Percentiles rank a stretch among this genome's conserved stretches.
Conservation (phyloP, 352 stramenopile genomes). For the Globisporangium abappressorium region DNA sequence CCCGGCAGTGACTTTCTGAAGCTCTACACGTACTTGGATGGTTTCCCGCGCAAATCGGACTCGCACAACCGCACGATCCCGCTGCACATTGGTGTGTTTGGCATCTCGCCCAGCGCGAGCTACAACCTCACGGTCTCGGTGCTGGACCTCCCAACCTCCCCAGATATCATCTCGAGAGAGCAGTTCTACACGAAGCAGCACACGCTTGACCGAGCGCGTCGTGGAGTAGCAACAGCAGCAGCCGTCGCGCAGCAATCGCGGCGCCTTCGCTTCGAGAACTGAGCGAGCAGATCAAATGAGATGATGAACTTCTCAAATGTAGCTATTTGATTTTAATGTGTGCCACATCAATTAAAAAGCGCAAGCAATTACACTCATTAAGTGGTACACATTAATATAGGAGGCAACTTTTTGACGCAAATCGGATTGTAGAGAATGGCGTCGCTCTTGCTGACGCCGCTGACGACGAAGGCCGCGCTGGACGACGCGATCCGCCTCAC, state of each 20-base stretch:
- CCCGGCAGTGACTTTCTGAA: conserved; percentile 53
- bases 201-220: conserved; percentile 16
- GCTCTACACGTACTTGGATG: conserved; percentile 76
- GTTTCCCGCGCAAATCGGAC: conserved; percentile 60
- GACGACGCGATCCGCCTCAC: conserved; percentile 78
- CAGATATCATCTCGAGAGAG: conserved; percentile 44
- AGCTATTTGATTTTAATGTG: not conserved
- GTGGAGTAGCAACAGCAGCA: not conserved
- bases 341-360: not conserved
- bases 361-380: not conserved
- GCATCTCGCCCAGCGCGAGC: conserved; percentile 25
- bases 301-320: not conserved
- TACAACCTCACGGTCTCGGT: conserved; percentile 64
- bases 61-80: conserved; percentile 46
- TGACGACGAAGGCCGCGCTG: conserved; percentile 59
- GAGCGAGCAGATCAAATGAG: not conserved
- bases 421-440: conserved; percentile 31
- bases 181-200: conserved; percentile 60
- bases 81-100: conserved; percentile 70
- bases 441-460: conserved; percentile 67
- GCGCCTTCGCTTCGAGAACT: conserved; percentile 2
- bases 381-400: not conserved
- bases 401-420: not conserved
- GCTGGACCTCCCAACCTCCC: conserved; percentile 49
- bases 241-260: conserved; percentile 1